Evolutionary conservation across 495 filamentous ascomycete genomes (phyloP), one percentile per base, ranked within the genome.

Genomic region (Letharia columbiana): DNA sequence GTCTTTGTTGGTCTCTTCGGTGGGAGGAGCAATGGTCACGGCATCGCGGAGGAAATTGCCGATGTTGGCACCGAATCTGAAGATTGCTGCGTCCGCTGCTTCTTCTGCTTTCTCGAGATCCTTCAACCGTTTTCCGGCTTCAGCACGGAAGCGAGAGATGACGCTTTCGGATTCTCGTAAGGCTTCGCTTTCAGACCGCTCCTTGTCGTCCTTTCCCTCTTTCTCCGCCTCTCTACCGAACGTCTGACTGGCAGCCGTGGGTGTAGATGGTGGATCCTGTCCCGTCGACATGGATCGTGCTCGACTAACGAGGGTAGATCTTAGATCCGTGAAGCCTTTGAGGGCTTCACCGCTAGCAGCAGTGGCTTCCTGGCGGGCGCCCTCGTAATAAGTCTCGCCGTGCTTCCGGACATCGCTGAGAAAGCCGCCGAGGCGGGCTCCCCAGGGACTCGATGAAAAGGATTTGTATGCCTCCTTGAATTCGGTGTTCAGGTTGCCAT

Each of bases 61-160:
- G 58, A 98, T 86, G 73, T 94, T 98, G 61, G 87, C 84, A 35
- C 94, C 94, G 73, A 98, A 99, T 64, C 89, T 91, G 68, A 97
- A 77, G 57, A 98, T 85, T 4, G 96, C 96, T 74, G 96, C 95
- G 75, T 98, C 94, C 28, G 94, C 94, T n/a, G 92, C 92, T 71
- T 96, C 92, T 75, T 98, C 94, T 50, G 93, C 94, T 69, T 87
- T 87, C 72, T 98, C 89, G 41, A 98, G 88, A 70, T 97, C 93
- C 72, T 90, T 92, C 50, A 98, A 80, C 60, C 90, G 85, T 72
- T 91, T 90, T 12, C 88, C 81, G 20, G 94, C 94, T 73, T 96
- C 91, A 39, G 81, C 79, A 61, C 87, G 87, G 74, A 98, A 86
- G 47, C 91, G 84, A n/a, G 91, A 85, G 60, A 98, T 85, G 66